Evolutionary conservation across 352 stramenopile species (phyloP), one percentile per base, ranked within the genome.

Genomic region (Phytopythium oedochilum): DNA sequence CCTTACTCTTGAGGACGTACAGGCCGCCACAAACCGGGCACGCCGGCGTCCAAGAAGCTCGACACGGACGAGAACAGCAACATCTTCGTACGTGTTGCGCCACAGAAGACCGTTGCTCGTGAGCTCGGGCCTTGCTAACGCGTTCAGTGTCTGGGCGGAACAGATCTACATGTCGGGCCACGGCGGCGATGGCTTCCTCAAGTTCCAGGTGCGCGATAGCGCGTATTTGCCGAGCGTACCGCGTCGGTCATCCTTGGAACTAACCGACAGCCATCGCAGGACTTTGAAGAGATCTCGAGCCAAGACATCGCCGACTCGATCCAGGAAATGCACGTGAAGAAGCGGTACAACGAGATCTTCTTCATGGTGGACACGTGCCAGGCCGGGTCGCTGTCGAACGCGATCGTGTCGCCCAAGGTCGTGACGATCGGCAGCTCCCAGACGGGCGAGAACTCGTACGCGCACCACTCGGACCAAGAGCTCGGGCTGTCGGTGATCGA

Each of bases 341-440:
- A 94, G 53, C 75, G 86, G 74, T 99, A 97, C 73, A 89, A 97
- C 34, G 79, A 98, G 62, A 90, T 98, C 22, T 94, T 99, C 48
- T 98, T 98, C 63, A 97, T 98, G 69, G 92, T 97, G n/a, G 96
- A 99, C 81, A 99, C 96, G 8, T 99, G 96, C 67, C 96, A 99
- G 68, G 96, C 95, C 5, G 96, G 94, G 35, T 98, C 94, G 44
- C 75, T 98, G 29, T 84, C 81, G 34, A 94, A 94, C 45, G 70
- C 87, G 8, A 77, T 96, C 42, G 71, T 77, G 42, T 93, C 84
- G 2, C 87, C 88, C 0, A 97, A 98, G 60, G 86, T 98, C 9
- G 87, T 97, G 46, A 94, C 89, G 10, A 92, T 98, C 47, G 94
- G 92, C 48, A 98, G 89, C 53, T 97, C 88, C 22, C 63, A 96